phyloP scores from a whole-genome alignment of 2,329 filamentous ascomycete genomes.

The Monosporascus sp. region DNA sequence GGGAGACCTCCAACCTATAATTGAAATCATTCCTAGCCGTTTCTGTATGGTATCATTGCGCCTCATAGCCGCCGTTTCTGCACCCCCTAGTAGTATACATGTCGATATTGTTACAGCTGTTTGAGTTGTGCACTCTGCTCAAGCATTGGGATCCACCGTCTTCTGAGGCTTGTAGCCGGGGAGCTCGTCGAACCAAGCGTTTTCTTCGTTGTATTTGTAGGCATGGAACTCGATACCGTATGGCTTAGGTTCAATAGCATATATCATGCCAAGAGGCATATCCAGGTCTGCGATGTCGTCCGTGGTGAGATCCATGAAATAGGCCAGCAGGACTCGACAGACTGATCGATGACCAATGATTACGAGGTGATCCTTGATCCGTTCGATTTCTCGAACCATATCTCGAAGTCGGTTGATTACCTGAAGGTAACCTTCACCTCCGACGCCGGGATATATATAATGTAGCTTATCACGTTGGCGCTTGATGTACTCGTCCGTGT shows the following conservation, averaged over 20 bases:
- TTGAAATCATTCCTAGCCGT: neutral
- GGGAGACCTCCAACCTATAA: too few relatives aligned
- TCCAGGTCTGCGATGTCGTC: constrained; percentile 93
- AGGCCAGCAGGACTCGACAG: constrained; percentile 86
- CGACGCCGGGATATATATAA: constrained; percentile 94
- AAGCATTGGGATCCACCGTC: constrained; percentile 39
- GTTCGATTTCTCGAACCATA: constrained; percentile 94
- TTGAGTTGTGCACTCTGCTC: constrained; percentile 1
- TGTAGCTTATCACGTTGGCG: constrained; percentile 83
- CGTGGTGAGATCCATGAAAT: constrained; percentile 88
- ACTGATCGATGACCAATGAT: constrained; percentile 91
- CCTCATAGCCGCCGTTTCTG: neutral
- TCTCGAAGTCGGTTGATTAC: constrained; percentile 92
- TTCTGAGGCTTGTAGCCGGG: constrained; percentile 75
- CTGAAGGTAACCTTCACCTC: constrained; percentile 93
- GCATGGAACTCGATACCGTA: constrained; percentile 97
- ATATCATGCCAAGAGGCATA: constrained; percentile 88
- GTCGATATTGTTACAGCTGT: too few relatives aligned
- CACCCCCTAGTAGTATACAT: too few relatives aligned
- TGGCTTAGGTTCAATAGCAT: constrained; percentile 93
- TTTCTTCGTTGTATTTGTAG: constrained; percentile 78
- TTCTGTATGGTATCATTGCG: neutral
- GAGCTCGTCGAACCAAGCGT: constrained; percentile 77
- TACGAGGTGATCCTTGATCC: constrained; percentile 91
- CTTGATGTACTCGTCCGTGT: constrained; percentile 75